These are phyloP conservation scores for Aspergillus hancockii DNA, from an alignment of 495 filamentous ascomycete species.

Conservation along the genomic window DNA sequence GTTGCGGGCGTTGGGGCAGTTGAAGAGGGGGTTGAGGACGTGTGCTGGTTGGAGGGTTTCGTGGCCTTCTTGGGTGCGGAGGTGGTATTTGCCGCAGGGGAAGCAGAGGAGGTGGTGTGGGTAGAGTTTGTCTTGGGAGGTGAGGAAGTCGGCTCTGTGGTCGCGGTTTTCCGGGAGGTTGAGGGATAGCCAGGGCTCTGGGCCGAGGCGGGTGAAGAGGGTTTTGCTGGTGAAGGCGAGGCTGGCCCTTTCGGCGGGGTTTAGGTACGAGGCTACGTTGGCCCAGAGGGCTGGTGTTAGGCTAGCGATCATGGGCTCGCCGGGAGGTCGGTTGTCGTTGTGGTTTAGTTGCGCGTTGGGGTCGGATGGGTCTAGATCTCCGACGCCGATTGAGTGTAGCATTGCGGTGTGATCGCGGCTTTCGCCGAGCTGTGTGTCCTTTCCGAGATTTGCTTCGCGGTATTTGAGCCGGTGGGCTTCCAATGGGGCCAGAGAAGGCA, in stretches of 20 bases:
- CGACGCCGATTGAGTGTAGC: conserved; percentile 46
- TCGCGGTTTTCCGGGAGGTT: conserved; percentile 37
- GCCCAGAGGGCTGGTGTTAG: conserved; percentile 48
- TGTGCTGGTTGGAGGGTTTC: conserved; percentile 51
- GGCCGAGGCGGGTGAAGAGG: conserved; percentile 43
- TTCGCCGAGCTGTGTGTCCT: conserved; percentile 52
- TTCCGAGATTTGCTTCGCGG: conserved; percentile 25
- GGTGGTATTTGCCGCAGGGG: conserved; percentile 54
- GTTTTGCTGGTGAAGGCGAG: conserved; percentile 50
- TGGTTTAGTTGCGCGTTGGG: conserved; percentile 17
- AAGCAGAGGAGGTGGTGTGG: conserved; percentile 59
- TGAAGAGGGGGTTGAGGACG: conserved; percentile 53
- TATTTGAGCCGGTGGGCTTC: conserved; percentile 45
- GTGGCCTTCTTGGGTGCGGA: conserved; percentile 45
- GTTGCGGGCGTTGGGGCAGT: conserved; percentile 48
- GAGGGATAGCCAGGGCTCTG: conserved; percentile 32
- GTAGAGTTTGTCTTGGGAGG: conserved; percentile 41
- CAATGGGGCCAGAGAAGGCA: conserved; percentile 40
- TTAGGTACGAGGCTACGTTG: conserved; percentile 38
- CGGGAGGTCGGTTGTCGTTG: conserved; percentile 33
- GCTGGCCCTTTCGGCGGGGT: conserved; percentile 45
- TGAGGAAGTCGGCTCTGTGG: conserved; percentile 48
- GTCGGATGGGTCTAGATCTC: conserved; percentile 33
- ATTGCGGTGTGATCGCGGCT: conserved; percentile 48
- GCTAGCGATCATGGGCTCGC: conserved; percentile 46